These are phyloP conservation scores for Suillus spraguei DNA, from an alignment of 768 basidiomycete genomes.

Conservation along the genomic window DNA sequence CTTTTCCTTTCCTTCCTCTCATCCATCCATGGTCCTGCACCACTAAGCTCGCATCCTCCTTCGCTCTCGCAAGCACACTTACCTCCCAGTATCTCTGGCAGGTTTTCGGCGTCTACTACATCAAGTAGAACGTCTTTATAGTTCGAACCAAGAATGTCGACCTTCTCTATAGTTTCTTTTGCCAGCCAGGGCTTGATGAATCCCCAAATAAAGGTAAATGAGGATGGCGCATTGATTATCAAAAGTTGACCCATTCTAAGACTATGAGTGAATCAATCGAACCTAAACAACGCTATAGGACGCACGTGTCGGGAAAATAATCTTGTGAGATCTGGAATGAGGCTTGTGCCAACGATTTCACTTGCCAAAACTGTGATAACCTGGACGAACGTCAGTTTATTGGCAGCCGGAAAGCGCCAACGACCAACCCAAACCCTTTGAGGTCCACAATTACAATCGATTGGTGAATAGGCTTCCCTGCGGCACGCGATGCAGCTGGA, in stretches of 20 bases:
- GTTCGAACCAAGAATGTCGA: slow-evolving; percentile 64
- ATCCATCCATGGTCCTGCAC: slow-evolving; percentile 73
- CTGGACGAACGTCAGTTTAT: slow-evolving; percentile 33
- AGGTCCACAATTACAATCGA: slow-evolving; percentile 70
- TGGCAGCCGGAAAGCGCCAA: background rate
- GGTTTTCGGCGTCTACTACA: slow-evolving; percentile 61
- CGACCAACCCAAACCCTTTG: slow-evolving; percentile 64
- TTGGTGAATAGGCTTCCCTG: slow-evolving; percentile 51
- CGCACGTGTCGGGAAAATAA: slow-evolving; percentile 77
- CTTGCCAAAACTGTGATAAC: slow-evolving; percentile 73
- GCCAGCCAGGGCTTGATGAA: slow-evolving; percentile 72
- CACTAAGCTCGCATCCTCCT: slow-evolving; percentile 63
- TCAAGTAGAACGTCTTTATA: slow-evolving; percentile 59
- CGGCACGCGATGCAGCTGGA: slow-evolving; percentile 62
- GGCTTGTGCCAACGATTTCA: slow-evolving; percentile 60
- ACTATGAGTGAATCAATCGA: slow-evolving; percentile 1
- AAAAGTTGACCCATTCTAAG: slow-evolving; percentile 71
- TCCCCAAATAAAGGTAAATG: slow-evolving; percentile 74
- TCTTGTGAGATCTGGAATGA: slow-evolving; percentile 79
- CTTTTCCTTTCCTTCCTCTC: slow-evolving; percentile 41
- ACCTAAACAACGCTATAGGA: slow-evolving; percentile 3
- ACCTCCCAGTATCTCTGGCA: slow-evolving; percentile 66
- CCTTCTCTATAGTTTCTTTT: slow-evolving; percentile 69
- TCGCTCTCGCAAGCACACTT: slow-evolving; percentile 58
- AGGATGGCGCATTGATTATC: slow-evolving; percentile 72